These are phyloP conservation scores for Porphyridium purpureum DNA, from an alignment of 23 red algal genomes.

Conservation along the genomic window DNA sequence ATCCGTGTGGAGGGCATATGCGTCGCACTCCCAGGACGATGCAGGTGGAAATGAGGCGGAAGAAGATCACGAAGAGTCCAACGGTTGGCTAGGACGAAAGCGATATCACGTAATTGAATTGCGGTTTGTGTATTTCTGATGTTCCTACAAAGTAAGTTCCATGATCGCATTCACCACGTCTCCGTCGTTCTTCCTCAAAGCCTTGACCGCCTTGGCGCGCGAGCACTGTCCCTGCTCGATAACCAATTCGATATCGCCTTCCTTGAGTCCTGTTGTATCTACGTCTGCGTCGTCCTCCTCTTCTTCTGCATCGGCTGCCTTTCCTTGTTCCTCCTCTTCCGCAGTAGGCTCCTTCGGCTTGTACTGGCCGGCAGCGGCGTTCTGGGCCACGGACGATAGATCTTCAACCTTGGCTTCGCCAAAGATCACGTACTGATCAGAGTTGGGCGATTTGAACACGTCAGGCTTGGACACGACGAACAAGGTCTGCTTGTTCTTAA, in stretches of 20 bases:
- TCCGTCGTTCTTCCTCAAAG: slow-evolving; percentile 81
- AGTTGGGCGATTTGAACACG: slow-evolving; percentile 86
- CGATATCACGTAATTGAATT: too few species aligned
- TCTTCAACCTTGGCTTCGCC: slow-evolving; percentile 98
- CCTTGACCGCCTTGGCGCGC: slow-evolving; percentile 87
- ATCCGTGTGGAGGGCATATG: too few species aligned
- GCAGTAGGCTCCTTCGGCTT: slow-evolving; percentile 10
- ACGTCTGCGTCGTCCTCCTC: slow-evolving; percentile 61
- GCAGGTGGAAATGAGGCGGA: too few species aligned
- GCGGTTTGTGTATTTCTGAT: too few species aligned
- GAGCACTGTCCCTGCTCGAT: slow-evolving; percentile 85
- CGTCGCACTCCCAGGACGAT: too few species aligned
- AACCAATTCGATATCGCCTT: slow-evolving; percentile 93
- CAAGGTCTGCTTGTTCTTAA: slow-evolving; percentile 77
- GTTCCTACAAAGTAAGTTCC: slow-evolving; percentile 86
- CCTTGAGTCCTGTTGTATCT: slow-evolving; percentile 69
- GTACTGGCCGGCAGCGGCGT: slow-evolving; percentile 63
- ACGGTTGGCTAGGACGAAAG: too few species aligned
- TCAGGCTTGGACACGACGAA: slow-evolving; percentile 93
- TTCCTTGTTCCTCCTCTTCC: slow-evolving; percentile 2
- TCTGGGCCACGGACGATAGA: slow-evolving; percentile 47
- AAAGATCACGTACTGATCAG: slow-evolving; percentile 96
- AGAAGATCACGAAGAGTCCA: too few species aligned
- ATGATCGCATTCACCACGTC: slow-evolving; percentile 99
- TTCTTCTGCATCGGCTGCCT: slow-evolving; percentile 5